Percentiles rank a stretch among this genome's conserved stretches.
These are phyloP conservation scores for Reticulascus tulasneorum DNA, from an alignment of 2,329 filamentous ascomycete species.

Conservation along the genomic window DNA sequence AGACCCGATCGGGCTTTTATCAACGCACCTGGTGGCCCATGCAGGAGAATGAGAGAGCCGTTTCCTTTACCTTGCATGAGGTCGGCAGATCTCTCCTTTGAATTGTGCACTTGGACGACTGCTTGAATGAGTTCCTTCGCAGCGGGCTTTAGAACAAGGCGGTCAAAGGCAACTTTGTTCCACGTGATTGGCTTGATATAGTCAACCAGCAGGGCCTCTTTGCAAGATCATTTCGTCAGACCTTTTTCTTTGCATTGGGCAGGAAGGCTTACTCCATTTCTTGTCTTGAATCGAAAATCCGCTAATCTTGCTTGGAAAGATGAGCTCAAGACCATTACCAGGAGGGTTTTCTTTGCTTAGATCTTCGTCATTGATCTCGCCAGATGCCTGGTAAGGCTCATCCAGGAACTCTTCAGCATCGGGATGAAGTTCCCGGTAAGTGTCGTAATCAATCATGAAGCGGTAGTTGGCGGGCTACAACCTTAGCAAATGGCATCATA, in stretches of 20 bases:
- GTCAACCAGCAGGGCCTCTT: not conserved
- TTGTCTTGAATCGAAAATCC: slow-evolving; percentile 2
- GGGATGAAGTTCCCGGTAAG: slow-evolving; percentile 1
- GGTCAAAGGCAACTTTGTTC: not conserved
- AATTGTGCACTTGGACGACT: not conserved
- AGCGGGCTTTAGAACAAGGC: not conserved
- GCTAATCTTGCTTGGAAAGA: not conserved
- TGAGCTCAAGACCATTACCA: not conserved
- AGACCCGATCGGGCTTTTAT: too few relatives aligned
- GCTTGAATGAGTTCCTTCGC: slow-evolving; percentile 1
- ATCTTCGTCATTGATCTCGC: not conserved
- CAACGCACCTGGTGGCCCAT: not conserved
- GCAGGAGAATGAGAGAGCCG: not conserved
- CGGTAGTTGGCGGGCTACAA: not conserved
- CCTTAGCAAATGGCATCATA: not conserved
- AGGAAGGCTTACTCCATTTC: not conserved
- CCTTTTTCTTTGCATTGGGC: too few relatives aligned
- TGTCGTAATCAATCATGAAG: not conserved
- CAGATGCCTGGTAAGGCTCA: not conserved
- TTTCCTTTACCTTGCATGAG: slow-evolving; percentile 2
- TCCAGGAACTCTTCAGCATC: not conserved
- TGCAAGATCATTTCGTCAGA: too few relatives aligned
- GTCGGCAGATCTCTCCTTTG: not conserved
- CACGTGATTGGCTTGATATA: not conserved
- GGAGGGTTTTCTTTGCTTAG: not conserved